Evolutionary conservation across 306 rosid species (phyloP), one percentile per base, ranked within the genome.

Genomic region (Quercus aquifolioides): DNA sequence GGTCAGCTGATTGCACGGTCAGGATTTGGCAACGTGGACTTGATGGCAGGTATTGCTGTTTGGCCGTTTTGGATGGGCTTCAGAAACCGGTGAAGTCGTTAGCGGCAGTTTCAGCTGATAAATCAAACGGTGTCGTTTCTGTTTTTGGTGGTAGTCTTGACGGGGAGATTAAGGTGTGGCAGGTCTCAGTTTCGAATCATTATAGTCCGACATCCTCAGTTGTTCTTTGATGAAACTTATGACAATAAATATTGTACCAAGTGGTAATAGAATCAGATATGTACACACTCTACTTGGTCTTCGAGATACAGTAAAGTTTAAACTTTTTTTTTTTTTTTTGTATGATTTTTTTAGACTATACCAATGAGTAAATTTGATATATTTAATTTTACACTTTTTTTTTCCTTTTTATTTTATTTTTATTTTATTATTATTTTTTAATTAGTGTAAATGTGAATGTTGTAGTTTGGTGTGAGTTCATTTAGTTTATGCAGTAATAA

Each of bases 1-100:
- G 99, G 43, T 92, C 99, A 0, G 98, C 97, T 0, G 99, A 95
- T 89, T 84, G 94, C 74, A 91, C 99, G 84, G 92, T 95, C 19
- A 91, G 99, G 82, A 76, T 95, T 72, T 95, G 99, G 99, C 88
- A 63, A 70, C 92, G 94, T 0, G 87, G 75, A 1, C 65, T 1
- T 1, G 92, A 84, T 25, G 98, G 92, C 13, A 75, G 68, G n/a
- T 95, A 78, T 43, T 80, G 85, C 6, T 95, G 98, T 57, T 74
- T 92, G 62, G 79, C 87, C 3, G 88, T 90, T 15, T 80, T 95
- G 74, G 86, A 73, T 6, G 99, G 98, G 11, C 96, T 88, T 75
- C 74, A 46, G 76, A 91, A 89, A 79, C 91, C 99, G 58, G 98
- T 95, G n/a, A 92, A 88, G 69, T 89, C 96, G 57, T 77, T 95